Evolutionary conservation across 2,329 filamentous ascomycete genomes (phyloP), one percentile per base, ranked within the genome.

Genomic region (Claviceps monticola): DNA sequence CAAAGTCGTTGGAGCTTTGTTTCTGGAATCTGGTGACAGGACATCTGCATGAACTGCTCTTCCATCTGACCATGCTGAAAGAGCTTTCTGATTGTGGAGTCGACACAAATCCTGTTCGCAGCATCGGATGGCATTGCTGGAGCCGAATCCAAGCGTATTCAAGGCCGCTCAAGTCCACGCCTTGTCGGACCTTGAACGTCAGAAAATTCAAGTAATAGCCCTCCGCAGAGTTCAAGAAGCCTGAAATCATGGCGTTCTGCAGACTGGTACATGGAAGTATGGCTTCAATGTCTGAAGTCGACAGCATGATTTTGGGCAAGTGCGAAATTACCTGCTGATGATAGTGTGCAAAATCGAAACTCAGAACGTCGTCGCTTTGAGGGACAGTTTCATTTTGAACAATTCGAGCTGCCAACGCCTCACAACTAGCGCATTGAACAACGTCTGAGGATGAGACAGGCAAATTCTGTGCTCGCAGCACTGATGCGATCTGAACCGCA

Each of bases 201-300:
- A 88, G 68, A 53, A 80, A 80, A 60, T 95, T 96, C 60, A 94
- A 78, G 61, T 96, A 96, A 38, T 84, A 69, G 2, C 67, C 61
- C 0, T 86, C 86, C 1, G 75, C 65, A 0, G 84, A 87, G 50
- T 80, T 75, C 17, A 85, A 61, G 56, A 85, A 94, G 17, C 87
- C 80, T 0, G 82, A 82, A 48, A 95, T 63, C 77, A 96, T 89
- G 0, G 86, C 88, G 48, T 79, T 76, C 59, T 96, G 90, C 0
- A 89, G 71, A 0, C 84, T 74, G 0, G 89, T 95, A 62, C 88
- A 95, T 0, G 90, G 90, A 1, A 85, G 72, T 4, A 93, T 62
- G 1, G 73, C 68, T 56, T 84, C 75, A 1, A 88, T 57, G 0
- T 66, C 13, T 21, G 52, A 48, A 62, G 45, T 19, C n/a, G 49